Evolutionary conservation across 2,329 filamentous ascomycete genomes (phyloP), one percentile per base, ranked within the genome.

Genomic region (Neonectria faginata): DNA sequence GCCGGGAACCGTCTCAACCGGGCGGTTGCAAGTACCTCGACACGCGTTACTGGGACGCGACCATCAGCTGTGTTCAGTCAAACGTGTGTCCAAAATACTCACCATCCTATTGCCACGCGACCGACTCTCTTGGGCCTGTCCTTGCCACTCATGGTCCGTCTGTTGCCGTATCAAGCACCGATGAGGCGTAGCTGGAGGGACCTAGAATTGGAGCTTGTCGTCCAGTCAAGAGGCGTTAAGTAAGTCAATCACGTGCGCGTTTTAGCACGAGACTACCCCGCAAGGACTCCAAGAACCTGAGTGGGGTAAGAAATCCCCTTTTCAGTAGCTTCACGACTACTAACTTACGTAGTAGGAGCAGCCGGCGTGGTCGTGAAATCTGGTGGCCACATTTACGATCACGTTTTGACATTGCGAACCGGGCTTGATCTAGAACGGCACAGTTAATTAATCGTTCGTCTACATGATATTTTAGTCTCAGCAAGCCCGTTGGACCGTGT

Each of bases 31-130:
- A 53, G 41, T 65, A 65, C 62, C 62, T 65, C 62, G 62, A 65
- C 57, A 65, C 36, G 57, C 62, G 45, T 61, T 61, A 56, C 62
- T 65, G 14, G 25, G 27, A 31, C 16, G 36, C n/a, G 16, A 12
- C 11, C 22, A 53, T 65, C 47, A 65, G 62, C 52, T 22, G 22
- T 31, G 14, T 27, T n/a, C 31, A 25, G 44, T 52, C 20, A 39
- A 11, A 16, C 11, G n/a, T 10, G n/a, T 5, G 5, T 4, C 9
- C 14, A 12, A 47, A 29, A 16, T 3, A 20, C 54, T 58, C 44
- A 57, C 63, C 66, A 66, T 67, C 66, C 63, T 60, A 66, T 58
- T n/a, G 66, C 53, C 33, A 66, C 66, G 22, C 66, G 63, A 3
- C 66, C 57, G 29, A 36, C 41, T 44, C 66, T 66, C 42, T 60